Percentiles rank a stretch among this genome's conserved stretches.
Conservation (phyloP, 768 basidiomycete genomes). For the Leccinum variicolor region DNA sequence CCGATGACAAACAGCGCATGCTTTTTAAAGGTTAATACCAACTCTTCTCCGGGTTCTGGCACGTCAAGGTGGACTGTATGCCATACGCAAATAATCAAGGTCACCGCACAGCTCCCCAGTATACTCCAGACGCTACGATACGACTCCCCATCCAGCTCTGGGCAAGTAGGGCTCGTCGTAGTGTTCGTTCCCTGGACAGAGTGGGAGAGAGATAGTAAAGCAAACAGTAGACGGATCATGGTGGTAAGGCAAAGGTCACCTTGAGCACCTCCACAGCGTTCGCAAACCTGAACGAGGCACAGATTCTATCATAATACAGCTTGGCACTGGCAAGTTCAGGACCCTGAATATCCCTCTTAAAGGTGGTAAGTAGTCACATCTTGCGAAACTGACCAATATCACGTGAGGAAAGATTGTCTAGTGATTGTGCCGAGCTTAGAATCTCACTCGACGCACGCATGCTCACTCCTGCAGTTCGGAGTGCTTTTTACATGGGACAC, state of each 20-base stretch:
- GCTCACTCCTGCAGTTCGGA: too few species aligned
- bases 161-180: neutral
- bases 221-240: neutral
- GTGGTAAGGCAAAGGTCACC: neutral
- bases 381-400: too few species aligned
- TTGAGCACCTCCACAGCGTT: neutral
- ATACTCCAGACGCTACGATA: neutral
- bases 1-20: neutral
- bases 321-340: too few species aligned
- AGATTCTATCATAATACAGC: too few species aligned
- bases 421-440: too few species aligned
- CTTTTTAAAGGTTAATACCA: neutral
- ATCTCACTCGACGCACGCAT: too few species aligned
- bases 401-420: too few species aligned
- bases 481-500: too few species aligned
- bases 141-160: neutral
- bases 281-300: too few species aligned
- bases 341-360: too few species aligned
- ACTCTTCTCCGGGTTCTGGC: neutral
- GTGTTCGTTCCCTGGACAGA: neutral
- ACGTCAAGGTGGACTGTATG: neutral
- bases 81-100: neutral
- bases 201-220: neutral
- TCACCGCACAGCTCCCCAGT: neutral
- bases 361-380: too few species aligned